These are phyloP conservation scores for Fusarium continuum DNA, from an alignment of 2,329 filamentous ascomycete genomes.

Conservation along the genomic window DNA sequence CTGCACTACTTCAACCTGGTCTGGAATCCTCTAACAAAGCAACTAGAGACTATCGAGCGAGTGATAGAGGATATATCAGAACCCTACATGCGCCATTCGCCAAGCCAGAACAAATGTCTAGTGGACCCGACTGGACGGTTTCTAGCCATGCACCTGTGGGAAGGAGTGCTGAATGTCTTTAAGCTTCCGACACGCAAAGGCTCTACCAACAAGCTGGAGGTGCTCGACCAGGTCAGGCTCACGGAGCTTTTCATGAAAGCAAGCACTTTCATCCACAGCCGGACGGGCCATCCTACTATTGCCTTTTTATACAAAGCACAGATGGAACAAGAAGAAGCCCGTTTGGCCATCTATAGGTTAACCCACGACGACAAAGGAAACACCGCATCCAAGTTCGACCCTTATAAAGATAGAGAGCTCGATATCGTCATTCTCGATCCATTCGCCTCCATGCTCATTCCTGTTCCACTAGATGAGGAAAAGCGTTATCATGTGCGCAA, in stretches of 20 bases:
- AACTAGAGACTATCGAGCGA: conserved; percentile 62
- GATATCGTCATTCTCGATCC: conserved; percentile 63
- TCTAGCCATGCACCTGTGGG: conserved; percentile 68
- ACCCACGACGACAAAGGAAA: conserved; percentile 67
- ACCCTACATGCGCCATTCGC: conserved; percentile 75
- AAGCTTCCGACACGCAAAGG: conserved; percentile 59
- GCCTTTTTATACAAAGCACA: conserved; percentile 67
- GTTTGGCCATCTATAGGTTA: conserved; percentile 67
- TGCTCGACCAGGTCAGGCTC: conserved; percentile 64
- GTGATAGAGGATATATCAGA: conserved; percentile 64
- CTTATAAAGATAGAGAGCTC: conserved; percentile 63
- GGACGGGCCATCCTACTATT: conserved; percentile 66
- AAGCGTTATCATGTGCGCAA: conserved; percentile 70
- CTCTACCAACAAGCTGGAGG: conserved; percentile 55
- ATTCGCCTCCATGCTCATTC: conserved; percentile 69
- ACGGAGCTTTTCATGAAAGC: conserved; percentile 69
- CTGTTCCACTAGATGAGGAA: conserved; percentile 65
- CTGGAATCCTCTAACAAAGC: conserved; percentile 72
- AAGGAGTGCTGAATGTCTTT: conserved; percentile 66
- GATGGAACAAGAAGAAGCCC: conserved; percentile 61
- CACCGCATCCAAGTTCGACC: conserved; percentile 64
- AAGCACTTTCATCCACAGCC: conserved; percentile 65
- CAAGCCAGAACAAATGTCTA: conserved; percentile 83
- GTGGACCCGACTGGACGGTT: conserved; percentile 80
- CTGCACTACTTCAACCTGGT: conserved; percentile 89